phyloP scores from a whole-genome alignment of 2,329 filamentous ascomycete species.

The Diplocarpon rosae region DNA sequence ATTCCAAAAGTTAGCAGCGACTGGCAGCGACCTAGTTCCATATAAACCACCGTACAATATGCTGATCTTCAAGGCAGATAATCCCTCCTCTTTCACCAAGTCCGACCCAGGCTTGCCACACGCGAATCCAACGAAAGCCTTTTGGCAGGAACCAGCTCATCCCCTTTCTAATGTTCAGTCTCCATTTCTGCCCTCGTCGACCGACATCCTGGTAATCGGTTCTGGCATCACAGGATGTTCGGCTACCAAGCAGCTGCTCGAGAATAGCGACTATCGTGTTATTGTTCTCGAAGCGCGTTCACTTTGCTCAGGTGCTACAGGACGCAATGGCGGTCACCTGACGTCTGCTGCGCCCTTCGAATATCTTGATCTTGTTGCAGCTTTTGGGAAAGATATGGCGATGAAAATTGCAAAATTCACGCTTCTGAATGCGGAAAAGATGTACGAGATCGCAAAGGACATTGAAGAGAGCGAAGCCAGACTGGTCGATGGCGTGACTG shows the following conservation, averaged over 20 bases:
- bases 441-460: constrained; percentile 33
- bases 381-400: constrained; percentile 45
- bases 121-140: neutral
- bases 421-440: constrained; percentile 45
- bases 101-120: neutral
- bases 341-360: constrained; percentile 24
- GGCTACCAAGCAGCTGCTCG: constrained; percentile 1
- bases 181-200: neutral
- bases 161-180: constrained; percentile 1
- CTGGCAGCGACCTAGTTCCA: too few species aligned
- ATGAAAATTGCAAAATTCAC: constrained; percentile 60
- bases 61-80: too few species aligned
- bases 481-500: constrained; percentile 32
- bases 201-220: constrained; percentile 5
- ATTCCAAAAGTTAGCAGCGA: too few species aligned
- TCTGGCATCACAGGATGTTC: constrained; percentile 3
- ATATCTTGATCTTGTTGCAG: constrained; percentile 1
- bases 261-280: constrained; percentile 32
- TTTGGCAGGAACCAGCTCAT: constrained; percentile 21
- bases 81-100: constrained; percentile 2
- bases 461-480: constrained; percentile 4
- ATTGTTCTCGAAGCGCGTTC: constrained; percentile 69
- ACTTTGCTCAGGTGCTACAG: constrained; percentile 68
- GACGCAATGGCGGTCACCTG: constrained; percentile 42
- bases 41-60: too few species aligned